These are phyloP conservation scores for Plantago coronopus DNA, from an alignment of 305 asterid genomes.

Conservation along the genomic window DNA sequence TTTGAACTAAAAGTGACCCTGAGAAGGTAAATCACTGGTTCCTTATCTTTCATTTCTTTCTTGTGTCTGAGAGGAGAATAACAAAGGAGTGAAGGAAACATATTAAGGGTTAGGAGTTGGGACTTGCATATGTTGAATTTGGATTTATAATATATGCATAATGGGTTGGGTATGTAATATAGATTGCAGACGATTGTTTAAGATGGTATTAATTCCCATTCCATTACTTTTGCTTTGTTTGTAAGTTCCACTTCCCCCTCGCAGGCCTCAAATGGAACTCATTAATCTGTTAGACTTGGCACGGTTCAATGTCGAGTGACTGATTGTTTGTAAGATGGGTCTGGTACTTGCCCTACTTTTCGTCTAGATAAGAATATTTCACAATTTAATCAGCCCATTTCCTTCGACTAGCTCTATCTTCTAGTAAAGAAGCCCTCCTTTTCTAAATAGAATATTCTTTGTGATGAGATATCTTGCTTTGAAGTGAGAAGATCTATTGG, in stretches of 20 bases:
- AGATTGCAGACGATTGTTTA: background rate
- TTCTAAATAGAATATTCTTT: too few relatives aligned
- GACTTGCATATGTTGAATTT: conserved; percentile 4
- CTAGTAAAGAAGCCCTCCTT: too few relatives aligned
- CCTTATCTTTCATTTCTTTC: conserved; percentile 14
- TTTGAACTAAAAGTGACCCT: conserved; percentile 83
- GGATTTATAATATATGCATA: too few relatives aligned
- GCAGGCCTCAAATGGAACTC: background rate
- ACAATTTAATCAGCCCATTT: too few relatives aligned
- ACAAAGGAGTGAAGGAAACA: background rate
- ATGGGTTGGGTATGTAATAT: background rate
- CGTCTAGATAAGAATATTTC: too few relatives aligned
- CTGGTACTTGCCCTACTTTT: too few relatives aligned
- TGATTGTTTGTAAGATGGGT: too few relatives aligned
- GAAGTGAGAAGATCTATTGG: too few relatives aligned
- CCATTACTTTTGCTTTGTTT: background rate
- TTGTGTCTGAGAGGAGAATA: conserved; percentile 16
- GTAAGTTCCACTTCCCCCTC: background rate
- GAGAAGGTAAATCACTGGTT: conserved; percentile 55
- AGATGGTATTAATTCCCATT: background rate
- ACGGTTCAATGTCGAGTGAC: background rate
- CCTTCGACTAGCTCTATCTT: too few relatives aligned
- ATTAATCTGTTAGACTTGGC: background rate
- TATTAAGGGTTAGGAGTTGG: background rate
- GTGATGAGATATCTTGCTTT: too few relatives aligned